Percentiles rank a stretch among this genome's conserved stretches.
Evolutionary conservation across 805 yeast species (phyloP).

Genomic region (Cyberlindnera maritima): DNA sequence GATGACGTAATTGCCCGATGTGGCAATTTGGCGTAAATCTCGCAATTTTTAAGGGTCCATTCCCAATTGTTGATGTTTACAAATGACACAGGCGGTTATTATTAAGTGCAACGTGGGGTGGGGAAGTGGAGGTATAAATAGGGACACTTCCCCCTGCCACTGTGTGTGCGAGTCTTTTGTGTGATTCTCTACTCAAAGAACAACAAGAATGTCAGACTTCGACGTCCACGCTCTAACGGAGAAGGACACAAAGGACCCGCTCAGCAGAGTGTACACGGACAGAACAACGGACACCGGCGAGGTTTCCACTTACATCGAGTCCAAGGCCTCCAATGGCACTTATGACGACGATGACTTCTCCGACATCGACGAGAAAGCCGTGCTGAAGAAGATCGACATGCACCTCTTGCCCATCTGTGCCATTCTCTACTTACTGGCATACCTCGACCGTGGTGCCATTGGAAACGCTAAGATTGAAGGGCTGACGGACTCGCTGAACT

Average conservation of each 20-base stretch:
- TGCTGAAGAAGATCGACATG: slow-evolving; percentile 17
- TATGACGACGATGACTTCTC: slow-evolving; percentile 1
- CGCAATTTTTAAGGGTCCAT: too few relatives aligned
- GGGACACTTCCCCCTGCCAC: too few relatives aligned
- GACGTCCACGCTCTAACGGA: slow-evolving; percentile 6
- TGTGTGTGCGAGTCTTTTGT: too few relatives aligned
- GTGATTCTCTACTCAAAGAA: too few relatives aligned
- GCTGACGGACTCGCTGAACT: slow-evolving; percentile 4
- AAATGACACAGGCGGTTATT: too few relatives aligned
- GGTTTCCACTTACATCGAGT: slow-evolving; percentile 4
- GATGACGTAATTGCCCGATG: not conserved
- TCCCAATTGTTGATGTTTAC: too few relatives aligned
- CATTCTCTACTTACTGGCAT: slow-evolving; percentile 15
- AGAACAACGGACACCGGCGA: slow-evolving; percentile 5
- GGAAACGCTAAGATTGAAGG: slow-evolving; percentile 14
- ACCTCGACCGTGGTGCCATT: slow-evolving; percentile 20
- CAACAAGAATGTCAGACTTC: slow-evolving; percentile 1
- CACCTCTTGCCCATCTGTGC: slow-evolving; percentile 18
- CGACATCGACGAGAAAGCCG: slow-evolving; percentile 6
- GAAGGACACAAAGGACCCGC: not conserved
- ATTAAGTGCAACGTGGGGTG: too few relatives aligned
- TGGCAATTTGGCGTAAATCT: not conserved
- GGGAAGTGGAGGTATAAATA: too few relatives aligned
- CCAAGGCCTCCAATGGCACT: not conserved
- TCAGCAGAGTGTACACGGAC: slow-evolving; percentile 1